Conservation (phyloP, 345 rosid species). For the Schrenkiella parvula region DNA sequence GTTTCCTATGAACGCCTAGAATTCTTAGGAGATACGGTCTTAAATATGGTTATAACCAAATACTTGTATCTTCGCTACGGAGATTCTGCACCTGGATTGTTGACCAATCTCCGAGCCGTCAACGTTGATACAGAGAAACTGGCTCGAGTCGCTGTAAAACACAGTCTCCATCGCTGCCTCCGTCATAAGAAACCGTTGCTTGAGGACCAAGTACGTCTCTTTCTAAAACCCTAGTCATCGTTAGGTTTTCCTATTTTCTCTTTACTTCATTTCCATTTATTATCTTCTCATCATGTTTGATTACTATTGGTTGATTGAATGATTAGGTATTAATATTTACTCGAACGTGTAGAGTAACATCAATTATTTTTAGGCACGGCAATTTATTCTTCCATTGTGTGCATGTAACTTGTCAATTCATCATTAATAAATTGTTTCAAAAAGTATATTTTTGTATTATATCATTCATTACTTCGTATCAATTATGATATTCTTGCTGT, state of each 20-base stretch:
- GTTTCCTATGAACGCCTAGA: constrained; percentile 52
- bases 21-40: constrained; percentile 50
- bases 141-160: constrained; percentile 56
- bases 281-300: neutral
- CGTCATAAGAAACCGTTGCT: constrained; percentile 60
- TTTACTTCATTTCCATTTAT: neutral
- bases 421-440: neutral
- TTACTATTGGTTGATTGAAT: neutral
- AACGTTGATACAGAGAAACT: constrained; percentile 67
- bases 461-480: neutral
- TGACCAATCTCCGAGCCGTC: constrained; percentile 64
- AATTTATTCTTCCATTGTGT: neutral
- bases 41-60: constrained; percentile 34
- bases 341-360: neutral
- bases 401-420: neutral
- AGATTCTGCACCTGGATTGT: constrained; percentile 37
- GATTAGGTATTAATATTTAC: neutral
- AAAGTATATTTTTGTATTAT: neutral
- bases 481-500: neutral
- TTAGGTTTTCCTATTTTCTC: neutral
- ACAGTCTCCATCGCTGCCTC: constrained; percentile 41
- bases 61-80: constrained; percentile 42
- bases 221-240: neutral
- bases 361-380: neutral
- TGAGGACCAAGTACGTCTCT: constrained; percentile 47